A percentile compares a stretch with the other conserved stretches of the same genome.
phyloP scores from a whole-genome alignment of 257 asterid species.

The Cynanchum wilfordii region DNA sequence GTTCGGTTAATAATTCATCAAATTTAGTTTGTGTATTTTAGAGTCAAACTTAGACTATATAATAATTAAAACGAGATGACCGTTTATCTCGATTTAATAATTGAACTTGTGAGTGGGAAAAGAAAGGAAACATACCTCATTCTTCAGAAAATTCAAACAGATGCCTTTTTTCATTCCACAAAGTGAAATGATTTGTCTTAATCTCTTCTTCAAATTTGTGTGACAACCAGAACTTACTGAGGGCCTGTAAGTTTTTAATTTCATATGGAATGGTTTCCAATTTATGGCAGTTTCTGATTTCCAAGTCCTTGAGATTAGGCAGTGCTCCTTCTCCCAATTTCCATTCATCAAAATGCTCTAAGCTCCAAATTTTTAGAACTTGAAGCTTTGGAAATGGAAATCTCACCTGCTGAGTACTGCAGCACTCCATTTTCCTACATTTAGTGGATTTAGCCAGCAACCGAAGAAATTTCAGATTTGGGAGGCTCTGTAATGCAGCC shows the following conservation, averaged over 20 bases:
- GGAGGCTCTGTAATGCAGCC: conserved; percentile 16
- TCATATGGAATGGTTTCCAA: conserved; percentile 18
- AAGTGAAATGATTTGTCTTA: not conserved
- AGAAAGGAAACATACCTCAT: too few relatives aligned
- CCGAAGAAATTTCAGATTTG: conserved; percentile 20
- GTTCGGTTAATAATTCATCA: too few relatives aligned
- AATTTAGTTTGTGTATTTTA: too few relatives aligned
- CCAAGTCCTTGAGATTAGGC: conserved; percentile 22
- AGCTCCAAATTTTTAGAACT: conserved; percentile 22
- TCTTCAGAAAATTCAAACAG: not conserved
- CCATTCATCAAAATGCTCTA: conserved; percentile 12
- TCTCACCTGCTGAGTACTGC: not conserved
- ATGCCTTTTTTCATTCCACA: not conserved
- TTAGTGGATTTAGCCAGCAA: conserved; percentile 9
- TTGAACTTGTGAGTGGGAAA: too few relatives aligned
- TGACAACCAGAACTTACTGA: not conserved
- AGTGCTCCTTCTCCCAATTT: conserved; percentile 19
- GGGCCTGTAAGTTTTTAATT: not conserved
- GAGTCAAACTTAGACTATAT: too few relatives aligned
- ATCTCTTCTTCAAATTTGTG: not conserved
- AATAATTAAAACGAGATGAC: too few relatives aligned
- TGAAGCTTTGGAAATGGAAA: conserved; percentile 22
- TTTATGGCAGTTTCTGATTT: conserved; percentile 18
- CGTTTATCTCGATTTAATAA: too few relatives aligned
- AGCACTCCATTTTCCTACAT: conserved; percentile 4